These are phyloP conservation scores for Tolypocladium ophioglossoides DNA, from an alignment of 2,329 filamentous ascomycete species.

Conservation along the genomic window DNA sequence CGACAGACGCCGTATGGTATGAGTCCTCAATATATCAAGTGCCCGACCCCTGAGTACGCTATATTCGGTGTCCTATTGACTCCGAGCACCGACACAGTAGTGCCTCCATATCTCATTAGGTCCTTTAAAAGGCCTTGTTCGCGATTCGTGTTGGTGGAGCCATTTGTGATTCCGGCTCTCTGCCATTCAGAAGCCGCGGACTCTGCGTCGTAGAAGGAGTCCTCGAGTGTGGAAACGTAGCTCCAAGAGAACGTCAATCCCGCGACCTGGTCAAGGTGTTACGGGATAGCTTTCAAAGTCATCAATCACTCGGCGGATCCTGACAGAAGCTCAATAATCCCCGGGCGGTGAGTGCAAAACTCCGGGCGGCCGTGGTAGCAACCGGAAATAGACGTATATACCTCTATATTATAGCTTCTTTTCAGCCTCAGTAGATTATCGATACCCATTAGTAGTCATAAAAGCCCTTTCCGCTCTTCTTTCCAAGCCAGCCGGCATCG, in stretches of 20 bases:
- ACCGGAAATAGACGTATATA: too few relatives aligned
- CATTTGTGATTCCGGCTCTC: not conserved
- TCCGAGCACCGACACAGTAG: not conserved
- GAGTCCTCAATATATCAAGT: not conserved
- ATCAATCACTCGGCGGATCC: not conserved
- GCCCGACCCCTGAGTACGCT: not conserved
- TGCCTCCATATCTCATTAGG: not conserved
- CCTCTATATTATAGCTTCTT: not conserved
- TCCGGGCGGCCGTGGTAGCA: not conserved
- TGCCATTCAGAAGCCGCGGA: not conserved
- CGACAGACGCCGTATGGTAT: not conserved
- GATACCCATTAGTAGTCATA: conserved; percentile 59
- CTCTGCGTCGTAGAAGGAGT: not conserved
- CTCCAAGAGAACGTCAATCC: not conserved
- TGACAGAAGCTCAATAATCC: not conserved
- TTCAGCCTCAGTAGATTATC: not conserved
- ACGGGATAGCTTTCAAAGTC: not conserved
- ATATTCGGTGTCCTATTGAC: not conserved
- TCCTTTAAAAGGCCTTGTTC: not conserved
- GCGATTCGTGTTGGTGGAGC: not conserved
- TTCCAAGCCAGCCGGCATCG: conserved; percentile 92
- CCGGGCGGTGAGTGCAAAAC: not conserved
- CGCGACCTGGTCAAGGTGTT: not conserved
- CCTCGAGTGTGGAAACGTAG: not conserved
- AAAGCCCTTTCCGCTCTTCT: conserved; percentile 95